Base-by-base conservation (phyloP, 495 filamentous ascomycete species). In the Cercophora sp. region DNA sequence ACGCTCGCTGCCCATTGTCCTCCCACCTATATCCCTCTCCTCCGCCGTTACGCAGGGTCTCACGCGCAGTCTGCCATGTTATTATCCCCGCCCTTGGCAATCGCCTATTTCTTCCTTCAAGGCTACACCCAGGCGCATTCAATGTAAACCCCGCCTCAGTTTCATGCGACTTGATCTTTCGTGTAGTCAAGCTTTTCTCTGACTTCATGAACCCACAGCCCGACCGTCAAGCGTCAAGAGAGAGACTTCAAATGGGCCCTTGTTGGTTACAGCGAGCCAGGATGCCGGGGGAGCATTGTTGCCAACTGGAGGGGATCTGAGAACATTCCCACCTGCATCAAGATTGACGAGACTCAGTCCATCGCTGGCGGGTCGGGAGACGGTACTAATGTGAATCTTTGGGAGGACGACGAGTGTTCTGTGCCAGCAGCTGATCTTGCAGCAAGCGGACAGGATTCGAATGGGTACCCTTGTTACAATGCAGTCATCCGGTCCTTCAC, bases 381-480 rank as follows among this genome's bases (percentile, higher is more conserved):
- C 1, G 54, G 40, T 10, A 49, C 40, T 6, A 45, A 16, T n/a
- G 54, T 56, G n/a, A 50, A 56, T 20, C 16, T 56, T 1, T 56
- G 54, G 54, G 25, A 46, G 31, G 54, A 56, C 23, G 39, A 25
- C 5, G 26, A 32, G 8, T 56, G 54, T 16, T 15, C 36, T 15
- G 29, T 35, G 1, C 47, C 54, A 4, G 46, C 54, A 6, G 25
- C 8, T 11, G 24, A 20, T n/a, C 5, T 24, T n/a, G 11, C 16
- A 2, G 13, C 39, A 1, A 18, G 1, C 1, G 54, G 47, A 9
- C 3, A 23, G 32, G 54, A 56, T 37, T 9, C 10, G 26, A 56
- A 51, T 15, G n/a, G 47, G 27, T 56, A 26, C 9, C 54, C 54
- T 11, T 56, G 54, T 8, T 56, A 51, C 29, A 51, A 56, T 22